Evolutionary conservation across 306 rosid species (phyloP).

Genomic region (Begonia masoniana): DNA sequence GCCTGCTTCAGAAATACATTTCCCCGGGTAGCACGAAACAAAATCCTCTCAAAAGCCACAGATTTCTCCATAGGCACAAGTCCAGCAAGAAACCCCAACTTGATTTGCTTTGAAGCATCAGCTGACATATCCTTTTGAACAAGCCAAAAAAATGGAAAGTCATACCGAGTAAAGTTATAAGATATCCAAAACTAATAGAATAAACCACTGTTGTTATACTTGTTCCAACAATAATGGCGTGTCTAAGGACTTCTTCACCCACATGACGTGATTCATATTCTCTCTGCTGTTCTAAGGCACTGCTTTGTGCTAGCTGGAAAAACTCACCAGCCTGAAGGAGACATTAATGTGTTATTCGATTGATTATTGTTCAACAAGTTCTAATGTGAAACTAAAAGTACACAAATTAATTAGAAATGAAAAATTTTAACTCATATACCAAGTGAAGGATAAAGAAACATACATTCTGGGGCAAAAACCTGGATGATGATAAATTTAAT

Average conservation of each 20-base stretch:
- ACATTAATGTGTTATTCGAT: not conserved
- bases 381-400: not conserved
- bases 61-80: slow-evolving; percentile 42
- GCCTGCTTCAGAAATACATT: slow-evolving; percentile 36
- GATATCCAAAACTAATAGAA: not conserved
- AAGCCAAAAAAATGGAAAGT: slow-evolving; percentile 16
- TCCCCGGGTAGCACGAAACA: slow-evolving; percentile 59
- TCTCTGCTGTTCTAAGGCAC: slow-evolving; percentile 41
- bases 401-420: too few relatives aligned
- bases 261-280: slow-evolving; percentile 32
- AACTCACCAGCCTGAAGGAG: slow-evolving; percentile 58
- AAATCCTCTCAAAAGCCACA: slow-evolving; percentile 54
- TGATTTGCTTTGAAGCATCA: slow-evolving; percentile 50
- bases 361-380: not conserved
- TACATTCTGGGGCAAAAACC: too few relatives aligned
- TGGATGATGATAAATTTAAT: too few relatives aligned
- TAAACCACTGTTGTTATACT: slow-evolving; percentile 4
- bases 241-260: slow-evolving; percentile 53
- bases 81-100: slow-evolving; percentile 43
- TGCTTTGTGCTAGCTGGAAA: slow-evolving; percentile 42
- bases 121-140: slow-evolving; percentile 42
- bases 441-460: too few relatives aligned
- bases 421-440: too few relatives aligned
- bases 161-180: slow-evolving; percentile 16
- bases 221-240: slow-evolving; percentile 49